Evolutionary conservation across 257 asterid genomes (phyloP).

Genomic region (Parsonsia alboflavescens): DNA sequence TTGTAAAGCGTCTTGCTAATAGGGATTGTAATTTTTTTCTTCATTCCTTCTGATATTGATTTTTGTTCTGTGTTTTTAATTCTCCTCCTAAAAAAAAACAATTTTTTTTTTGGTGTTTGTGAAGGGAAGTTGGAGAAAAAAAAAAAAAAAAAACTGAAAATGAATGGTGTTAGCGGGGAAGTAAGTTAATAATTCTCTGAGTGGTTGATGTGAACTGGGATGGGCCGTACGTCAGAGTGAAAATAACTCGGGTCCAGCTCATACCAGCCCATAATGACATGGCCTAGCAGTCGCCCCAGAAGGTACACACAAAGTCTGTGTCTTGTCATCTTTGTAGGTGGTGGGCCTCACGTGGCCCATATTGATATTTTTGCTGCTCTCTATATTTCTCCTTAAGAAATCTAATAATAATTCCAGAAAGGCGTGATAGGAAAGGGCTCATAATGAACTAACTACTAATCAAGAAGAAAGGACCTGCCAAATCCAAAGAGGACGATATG

Average conservation of each 20-base stretch:
- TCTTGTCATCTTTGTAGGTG: not conserved
- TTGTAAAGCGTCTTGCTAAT: not conserved
- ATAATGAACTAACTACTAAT: slow-evolving; percentile 2
- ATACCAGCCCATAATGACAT: not conserved
- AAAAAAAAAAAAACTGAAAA: not conserved
- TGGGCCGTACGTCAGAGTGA: not conserved
- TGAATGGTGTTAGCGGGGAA: not conserved
- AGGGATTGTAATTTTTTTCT: not conserved
- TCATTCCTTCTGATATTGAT: not conserved
- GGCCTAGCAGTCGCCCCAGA: not conserved
- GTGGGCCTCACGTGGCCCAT: slow-evolving; percentile 7
- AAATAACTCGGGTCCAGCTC: not conserved
- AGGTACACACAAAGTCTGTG: not conserved
- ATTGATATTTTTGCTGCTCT: not conserved
- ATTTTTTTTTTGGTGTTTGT: too few relatives aligned
- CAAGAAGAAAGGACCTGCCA: slow-evolving; percentile 14
- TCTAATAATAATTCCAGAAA: not conserved
- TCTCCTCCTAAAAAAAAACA: not conserved
- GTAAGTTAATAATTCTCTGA: not conserved
- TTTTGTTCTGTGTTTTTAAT: not conserved
- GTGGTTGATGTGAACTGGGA: not conserved
- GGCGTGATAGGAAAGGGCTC: slow-evolving; percentile 8
- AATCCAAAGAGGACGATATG: slow-evolving; percentile 23
- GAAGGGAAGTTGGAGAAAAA: too few relatives aligned
- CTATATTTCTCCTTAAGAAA: not conserved